Evolutionary conservation across 1,139 yeast species (phyloP).

Genomic region (Candida neerlandica): DNA sequence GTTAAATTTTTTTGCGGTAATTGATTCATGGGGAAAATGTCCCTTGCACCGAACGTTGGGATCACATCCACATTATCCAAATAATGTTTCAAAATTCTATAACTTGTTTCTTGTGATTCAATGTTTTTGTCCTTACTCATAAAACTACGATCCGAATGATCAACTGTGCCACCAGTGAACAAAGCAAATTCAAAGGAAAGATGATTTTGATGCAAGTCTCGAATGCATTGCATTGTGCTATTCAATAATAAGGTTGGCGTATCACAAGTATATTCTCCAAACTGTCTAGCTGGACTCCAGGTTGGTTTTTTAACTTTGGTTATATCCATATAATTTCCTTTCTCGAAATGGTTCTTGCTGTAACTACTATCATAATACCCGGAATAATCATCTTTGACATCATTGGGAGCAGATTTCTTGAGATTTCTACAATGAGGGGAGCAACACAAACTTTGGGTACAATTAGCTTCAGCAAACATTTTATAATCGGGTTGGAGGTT

Average conservation of each 20-base stretch:
- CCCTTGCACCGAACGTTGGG: conserved; percentile 31
- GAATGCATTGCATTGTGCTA: conserved; percentile 28
- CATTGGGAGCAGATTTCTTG: conserved; percentile 13
- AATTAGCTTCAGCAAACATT: conserved; percentile 31
- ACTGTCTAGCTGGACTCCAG: conserved; percentile 33
- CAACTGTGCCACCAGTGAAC: conserved; percentile 34
- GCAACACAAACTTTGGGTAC: conserved; percentile 32
- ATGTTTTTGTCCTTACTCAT: conserved; percentile 20
- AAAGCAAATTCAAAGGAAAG: conserved; percentile 31
- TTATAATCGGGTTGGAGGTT: conserved; percentile 28
- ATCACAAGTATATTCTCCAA: conserved; percentile 35
- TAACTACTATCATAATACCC: conserved; percentile 29
- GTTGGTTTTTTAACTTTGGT: conserved; percentile 17
- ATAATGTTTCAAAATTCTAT: conserved; percentile 26
- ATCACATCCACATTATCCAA: conserved; percentile 26
- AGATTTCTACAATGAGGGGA: conserved; percentile 23
- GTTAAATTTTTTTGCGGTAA: conserved; percentile 21
- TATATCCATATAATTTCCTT: conserved; percentile 26
- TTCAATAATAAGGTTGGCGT: conserved; percentile 31
- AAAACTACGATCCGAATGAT: conserved; percentile 24
- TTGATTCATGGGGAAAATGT: conserved; percentile 31
- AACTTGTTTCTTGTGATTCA: conserved; percentile 19
- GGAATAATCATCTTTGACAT: conserved; percentile 17
- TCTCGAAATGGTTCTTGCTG: conserved; percentile 24
- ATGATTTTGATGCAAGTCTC: conserved; percentile 26